Conservation (phyloP, 2,329 filamentous ascomycete genomes). For the Monilinia fructicola region DNA sequence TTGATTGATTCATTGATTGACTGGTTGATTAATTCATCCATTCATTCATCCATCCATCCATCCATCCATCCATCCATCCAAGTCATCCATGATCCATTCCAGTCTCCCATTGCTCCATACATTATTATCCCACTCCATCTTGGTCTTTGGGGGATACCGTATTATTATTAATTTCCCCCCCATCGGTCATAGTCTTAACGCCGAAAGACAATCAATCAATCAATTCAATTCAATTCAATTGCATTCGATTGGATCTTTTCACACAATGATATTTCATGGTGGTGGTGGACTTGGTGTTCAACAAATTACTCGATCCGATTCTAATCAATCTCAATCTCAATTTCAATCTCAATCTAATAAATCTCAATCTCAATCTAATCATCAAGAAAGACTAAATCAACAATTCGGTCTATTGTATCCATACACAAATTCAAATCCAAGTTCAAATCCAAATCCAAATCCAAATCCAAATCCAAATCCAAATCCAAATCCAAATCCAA, state of each 20-base stretch:
- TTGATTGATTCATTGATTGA: no score
- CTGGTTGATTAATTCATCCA: no score
- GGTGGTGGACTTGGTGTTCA: background rate
- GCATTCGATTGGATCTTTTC: constrained; percentile 2
- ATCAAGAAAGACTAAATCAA: constrained; percentile 1
- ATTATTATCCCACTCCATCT: no score
- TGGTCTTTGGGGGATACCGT: background rate
- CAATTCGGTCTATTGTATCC: background rate
- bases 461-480: no score
- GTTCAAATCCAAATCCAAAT: no score
- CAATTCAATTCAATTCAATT: no score
- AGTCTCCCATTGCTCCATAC: no score
- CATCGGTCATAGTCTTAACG: background rate
- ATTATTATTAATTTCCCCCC: background rate
- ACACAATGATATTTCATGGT: constrained; percentile 16
- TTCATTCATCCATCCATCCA: no score
- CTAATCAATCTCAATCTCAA: background rate
- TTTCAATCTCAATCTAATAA: no score
- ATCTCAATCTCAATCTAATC: background rate
- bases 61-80: no score
- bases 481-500: background rate
- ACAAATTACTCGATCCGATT: background rate
- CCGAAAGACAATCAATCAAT: background rate
- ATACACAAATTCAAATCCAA: background rate
- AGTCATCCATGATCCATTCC: no score